Conservation (phyloP, 2,329 filamentous ascomycete species). For the Fusarium pseudograminearum region DNA sequence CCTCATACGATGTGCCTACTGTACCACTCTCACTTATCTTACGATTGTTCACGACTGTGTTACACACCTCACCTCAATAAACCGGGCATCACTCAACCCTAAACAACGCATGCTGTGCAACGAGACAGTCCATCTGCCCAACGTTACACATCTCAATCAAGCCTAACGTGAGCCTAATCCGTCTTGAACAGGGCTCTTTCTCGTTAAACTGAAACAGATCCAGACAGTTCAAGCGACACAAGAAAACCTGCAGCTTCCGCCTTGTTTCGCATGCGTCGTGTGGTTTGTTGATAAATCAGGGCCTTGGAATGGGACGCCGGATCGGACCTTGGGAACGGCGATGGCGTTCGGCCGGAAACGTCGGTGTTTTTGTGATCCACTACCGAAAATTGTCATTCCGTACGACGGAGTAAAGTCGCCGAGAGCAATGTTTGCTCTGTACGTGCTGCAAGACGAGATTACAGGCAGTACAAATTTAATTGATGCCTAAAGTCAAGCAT, state of each 20-base stretch:
- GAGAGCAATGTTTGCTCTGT: conserved; percentile 5
- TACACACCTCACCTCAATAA: background rate
- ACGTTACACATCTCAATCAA: conserved; percentile 32
- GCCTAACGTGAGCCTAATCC: conserved; percentile 10
- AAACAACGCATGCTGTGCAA: conserved; percentile 7
- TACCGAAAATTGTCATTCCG: conserved; percentile 27
- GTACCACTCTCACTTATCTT: background rate
- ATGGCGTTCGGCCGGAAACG: conserved; percentile 43
- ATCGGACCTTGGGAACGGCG: conserved; percentile 27
- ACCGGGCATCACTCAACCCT: background rate
- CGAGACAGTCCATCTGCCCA: conserved; percentile 18
- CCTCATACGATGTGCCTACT: background rate
- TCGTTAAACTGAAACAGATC: conserved; percentile 37
- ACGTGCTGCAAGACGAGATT: background rate
- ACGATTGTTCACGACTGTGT: background rate
- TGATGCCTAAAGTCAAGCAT: background rate
- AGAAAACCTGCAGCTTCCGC: background rate
- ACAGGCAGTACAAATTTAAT: background rate
- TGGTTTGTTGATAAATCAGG: conserved; percentile 17
- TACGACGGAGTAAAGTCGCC: conserved; percentile 23
- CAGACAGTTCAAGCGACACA: conserved; percentile 22
- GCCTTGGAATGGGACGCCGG: conserved; percentile 5
- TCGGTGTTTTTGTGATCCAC: conserved; percentile 38
- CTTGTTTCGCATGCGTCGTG: conserved; percentile 5
- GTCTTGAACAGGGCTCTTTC: conserved; percentile 16